Evolutionary conservation across 305 asterid species (phyloP).

Genomic region (Fraxinus latifolia): DNA sequence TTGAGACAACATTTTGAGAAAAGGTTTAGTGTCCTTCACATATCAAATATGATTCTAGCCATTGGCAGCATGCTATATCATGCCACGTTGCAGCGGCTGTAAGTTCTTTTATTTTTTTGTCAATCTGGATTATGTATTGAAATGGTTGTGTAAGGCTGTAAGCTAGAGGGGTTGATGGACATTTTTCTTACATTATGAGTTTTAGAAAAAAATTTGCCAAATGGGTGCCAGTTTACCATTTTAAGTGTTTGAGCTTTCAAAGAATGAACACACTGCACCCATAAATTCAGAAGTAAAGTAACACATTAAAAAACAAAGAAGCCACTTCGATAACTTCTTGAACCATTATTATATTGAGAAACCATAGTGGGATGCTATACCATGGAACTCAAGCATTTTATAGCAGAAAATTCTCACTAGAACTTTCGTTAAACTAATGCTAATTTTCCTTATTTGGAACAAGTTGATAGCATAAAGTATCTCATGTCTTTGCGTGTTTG

Average conservation of each 20-base stretch:
- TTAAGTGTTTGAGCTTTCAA: background rate
- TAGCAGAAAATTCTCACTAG: background rate
- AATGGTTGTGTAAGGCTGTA: background rate
- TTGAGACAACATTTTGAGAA: constrained; percentile 75
- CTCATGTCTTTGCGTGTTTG: background rate
- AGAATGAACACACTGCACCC: background rate
- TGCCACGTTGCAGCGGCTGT: constrained; percentile 72
- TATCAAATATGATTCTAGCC: constrained; percentile 79
- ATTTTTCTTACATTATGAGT: background rate
- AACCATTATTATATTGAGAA: background rate
- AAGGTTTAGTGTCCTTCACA: constrained; percentile 82
- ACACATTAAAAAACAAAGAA: background rate
- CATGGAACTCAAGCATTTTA: background rate
- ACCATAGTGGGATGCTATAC: background rate
- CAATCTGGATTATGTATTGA: constrained; percentile 15
- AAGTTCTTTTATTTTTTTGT: constrained; percentile 29
- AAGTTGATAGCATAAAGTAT: background rate
- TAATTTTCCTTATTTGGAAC: background rate
- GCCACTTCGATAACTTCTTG: background rate
- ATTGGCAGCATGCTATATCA: constrained; percentile 86
- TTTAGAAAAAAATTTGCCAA: background rate
- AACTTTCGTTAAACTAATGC: background rate
- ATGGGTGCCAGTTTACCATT: background rate
- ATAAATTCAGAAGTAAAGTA: background rate
- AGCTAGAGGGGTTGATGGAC: background rate